Conservation (phyloP, 2,329 filamentous ascomycete species). For the Madurella fahalii region DNA sequence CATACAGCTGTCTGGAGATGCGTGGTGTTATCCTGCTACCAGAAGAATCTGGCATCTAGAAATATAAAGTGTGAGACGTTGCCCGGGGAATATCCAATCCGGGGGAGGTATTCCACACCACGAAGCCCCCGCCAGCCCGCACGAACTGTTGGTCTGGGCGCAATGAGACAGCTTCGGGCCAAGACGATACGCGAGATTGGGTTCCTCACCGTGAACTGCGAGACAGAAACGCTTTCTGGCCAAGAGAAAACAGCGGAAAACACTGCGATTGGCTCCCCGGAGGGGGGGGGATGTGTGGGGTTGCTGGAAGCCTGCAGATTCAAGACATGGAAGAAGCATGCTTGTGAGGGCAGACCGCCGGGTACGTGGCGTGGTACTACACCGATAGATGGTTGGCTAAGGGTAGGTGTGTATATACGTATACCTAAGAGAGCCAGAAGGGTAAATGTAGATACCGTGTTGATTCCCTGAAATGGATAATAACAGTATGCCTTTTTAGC, state of each 20-base stretch:
- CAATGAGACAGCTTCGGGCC: slow-evolving; percentile 2
- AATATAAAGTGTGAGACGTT: too few relatives aligned
- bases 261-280: background rate
- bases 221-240: background rate
- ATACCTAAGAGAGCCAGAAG: too few relatives aligned
- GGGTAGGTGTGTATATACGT: too few relatives aligned
- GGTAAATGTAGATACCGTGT: too few relatives aligned
- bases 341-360: background rate
- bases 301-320: background rate
- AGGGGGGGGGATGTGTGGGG: slow-evolving; percentile 7
- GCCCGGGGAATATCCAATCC: too few relatives aligned
- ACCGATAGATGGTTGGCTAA: too few relatives aligned
- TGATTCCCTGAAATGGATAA: too few relatives aligned
- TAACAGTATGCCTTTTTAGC: too few relatives aligned
- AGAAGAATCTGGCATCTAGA: too few relatives aligned
- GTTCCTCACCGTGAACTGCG: background rate
- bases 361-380: background rate
- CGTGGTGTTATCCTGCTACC: too few relatives aligned
- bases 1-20: too few relatives aligned
- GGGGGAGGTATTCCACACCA: too few relatives aligned
- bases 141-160: slow-evolving; percentile 30
- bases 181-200: background rate
- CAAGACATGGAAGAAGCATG: background rate
- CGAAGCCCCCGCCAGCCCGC: background rate
- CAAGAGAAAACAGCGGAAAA: slow-evolving; percentile 7